Evolutionary conservation across 441 rosid species (phyloP).

Genomic region (Eruca vesicaria): DNA sequence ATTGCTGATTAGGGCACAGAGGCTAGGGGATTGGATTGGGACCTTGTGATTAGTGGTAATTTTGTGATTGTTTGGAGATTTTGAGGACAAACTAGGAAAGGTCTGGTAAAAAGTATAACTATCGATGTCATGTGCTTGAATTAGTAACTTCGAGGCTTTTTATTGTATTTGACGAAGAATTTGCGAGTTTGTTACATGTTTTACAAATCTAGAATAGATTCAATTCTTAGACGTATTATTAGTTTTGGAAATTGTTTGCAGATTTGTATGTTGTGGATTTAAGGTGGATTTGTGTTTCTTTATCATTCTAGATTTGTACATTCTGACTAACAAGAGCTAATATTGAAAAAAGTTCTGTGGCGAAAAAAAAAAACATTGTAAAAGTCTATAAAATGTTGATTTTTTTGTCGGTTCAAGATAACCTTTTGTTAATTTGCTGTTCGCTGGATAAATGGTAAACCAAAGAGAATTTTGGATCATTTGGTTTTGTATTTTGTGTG

Average conservation of each 20-base stretch:
- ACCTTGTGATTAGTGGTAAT: slow-evolving; percentile 24
- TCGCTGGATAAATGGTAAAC: background rate
- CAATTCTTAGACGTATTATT: background rate
- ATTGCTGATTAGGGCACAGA: slow-evolving; percentile 36
- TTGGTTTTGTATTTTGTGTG: background rate
- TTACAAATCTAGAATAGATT: background rate
- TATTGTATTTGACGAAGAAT: background rate
- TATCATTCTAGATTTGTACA: background rate
- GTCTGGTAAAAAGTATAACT: background rate
- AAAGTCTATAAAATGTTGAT: background rate
- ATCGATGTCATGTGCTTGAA: slow-evolving; percentile 6
- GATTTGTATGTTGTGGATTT: background rate
- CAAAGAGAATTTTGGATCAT: background rate
- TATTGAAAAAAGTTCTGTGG: background rate
- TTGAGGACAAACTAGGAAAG: slow-evolving; percentile 14
- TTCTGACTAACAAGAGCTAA: background rate
- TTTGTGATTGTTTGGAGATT: background rate
- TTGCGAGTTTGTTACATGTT: background rate
- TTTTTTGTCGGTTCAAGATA: background rate
- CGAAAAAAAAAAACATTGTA: background rate
- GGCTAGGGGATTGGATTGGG: slow-evolving; percentile 22
- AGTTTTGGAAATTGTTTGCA: background rate
- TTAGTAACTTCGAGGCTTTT: slow-evolving; percentile 23
- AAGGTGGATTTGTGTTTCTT: background rate
- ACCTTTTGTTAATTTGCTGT: background rate